A percentile compares a stretch with the other conserved stretches of the same genome.
Evolutionary conservation across 352 stramenopile genomes (phyloP).

Genomic region (Globisporangium alternatum): DNA sequence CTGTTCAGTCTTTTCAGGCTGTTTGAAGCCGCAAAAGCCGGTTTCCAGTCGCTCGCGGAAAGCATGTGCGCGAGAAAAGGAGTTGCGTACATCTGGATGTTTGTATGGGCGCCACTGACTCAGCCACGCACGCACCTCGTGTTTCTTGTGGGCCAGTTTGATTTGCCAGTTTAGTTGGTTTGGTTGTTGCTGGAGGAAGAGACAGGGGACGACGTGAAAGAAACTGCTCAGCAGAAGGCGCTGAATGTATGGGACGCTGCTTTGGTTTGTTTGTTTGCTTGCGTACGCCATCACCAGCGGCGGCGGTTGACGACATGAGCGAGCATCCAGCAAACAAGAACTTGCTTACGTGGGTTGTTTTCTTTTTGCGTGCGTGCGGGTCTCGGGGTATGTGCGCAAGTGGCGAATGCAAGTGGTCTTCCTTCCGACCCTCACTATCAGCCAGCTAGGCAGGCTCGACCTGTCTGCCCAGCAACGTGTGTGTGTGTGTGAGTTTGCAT

Average conservation of each 20-base stretch:
- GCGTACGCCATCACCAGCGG: not conserved
- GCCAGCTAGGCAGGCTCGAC: not conserved
- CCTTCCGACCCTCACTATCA: not conserved
- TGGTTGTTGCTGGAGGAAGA: not conserved
- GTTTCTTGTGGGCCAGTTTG: not conserved
- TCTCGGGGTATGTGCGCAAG: no score
- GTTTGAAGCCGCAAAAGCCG: conserved; percentile 3
- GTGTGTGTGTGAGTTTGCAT: not conserved
- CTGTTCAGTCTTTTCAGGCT: no score
- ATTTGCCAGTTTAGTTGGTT: not conserved
- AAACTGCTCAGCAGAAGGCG: conserved; percentile 8
- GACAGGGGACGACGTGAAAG: conserved; percentile 17
- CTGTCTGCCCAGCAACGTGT: not conserved
- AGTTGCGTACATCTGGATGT: not conserved
- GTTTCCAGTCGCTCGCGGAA: conserved; percentile 2
- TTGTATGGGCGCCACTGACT: not conserved
- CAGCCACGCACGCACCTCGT: not conserved
- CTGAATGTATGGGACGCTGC: conserved; percentile 1
- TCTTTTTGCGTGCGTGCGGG: not conserved
- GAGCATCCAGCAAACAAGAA: not conserved
- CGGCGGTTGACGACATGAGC: not conserved
- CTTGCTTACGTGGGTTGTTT: not conserved
- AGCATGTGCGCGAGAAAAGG: not conserved
- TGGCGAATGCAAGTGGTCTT: not conserved
- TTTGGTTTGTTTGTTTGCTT: not conserved